Evolutionary conservation across 768 basidiomycete genomes (phyloP).

Genomic region (Pleurotus ostreatus): DNA sequence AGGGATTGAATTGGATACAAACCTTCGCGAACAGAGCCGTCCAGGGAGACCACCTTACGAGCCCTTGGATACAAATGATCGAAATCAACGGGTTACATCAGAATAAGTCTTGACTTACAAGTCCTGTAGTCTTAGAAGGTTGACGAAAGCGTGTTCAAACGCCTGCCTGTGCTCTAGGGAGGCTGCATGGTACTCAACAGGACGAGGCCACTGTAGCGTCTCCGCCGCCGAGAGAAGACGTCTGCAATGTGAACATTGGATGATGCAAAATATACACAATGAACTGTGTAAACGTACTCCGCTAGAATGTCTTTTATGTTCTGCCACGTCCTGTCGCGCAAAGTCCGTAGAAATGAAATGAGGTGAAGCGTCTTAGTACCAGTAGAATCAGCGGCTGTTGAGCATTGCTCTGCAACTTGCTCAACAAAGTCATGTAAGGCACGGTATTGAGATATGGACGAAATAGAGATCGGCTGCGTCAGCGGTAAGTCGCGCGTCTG

Average conservation of each 20-base stretch:
- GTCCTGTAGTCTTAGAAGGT: slow-evolving; percentile 71
- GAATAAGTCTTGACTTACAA: slow-evolving; percentile 48
- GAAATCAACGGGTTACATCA: not conserved
- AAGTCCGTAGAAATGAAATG: slow-evolving; percentile 51
- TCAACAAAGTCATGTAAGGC: slow-evolving; percentile 58
- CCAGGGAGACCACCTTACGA: slow-evolving; percentile 35
- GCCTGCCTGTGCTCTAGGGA: slow-evolving; percentile 45
- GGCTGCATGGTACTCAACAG: slow-evolving; percentile 58
- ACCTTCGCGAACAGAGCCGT: slow-evolving; percentile 41
- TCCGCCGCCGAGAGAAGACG: slow-evolving; percentile 63
- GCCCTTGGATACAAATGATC: slow-evolving; percentile 36
- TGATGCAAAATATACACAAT: not conserved
- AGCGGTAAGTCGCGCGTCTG: slow-evolving; percentile 39
- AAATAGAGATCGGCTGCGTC: slow-evolving; percentile 34
- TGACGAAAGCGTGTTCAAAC: slow-evolving; percentile 78
- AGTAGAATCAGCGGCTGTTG: slow-evolving; percentile 39
- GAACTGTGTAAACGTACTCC: slow-evolving; percentile 19
- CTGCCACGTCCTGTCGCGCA: slow-evolving; percentile 73
- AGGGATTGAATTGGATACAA: slow-evolving; percentile 85
- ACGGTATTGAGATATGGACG: slow-evolving; percentile 54
- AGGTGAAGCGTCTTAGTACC: slow-evolving; percentile 55
- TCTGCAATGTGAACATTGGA: slow-evolving; percentile 32
- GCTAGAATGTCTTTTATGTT: slow-evolving; percentile 67
- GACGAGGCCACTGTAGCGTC: slow-evolving; percentile 79
- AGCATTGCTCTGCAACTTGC: slow-evolving; percentile 41